Percentiles rank a stretch among this genome's conserved stretches.
Evolutionary conservation across 1,284 basidiomycete species (phyloP).

Genomic region (Boletus smithii): DNA sequence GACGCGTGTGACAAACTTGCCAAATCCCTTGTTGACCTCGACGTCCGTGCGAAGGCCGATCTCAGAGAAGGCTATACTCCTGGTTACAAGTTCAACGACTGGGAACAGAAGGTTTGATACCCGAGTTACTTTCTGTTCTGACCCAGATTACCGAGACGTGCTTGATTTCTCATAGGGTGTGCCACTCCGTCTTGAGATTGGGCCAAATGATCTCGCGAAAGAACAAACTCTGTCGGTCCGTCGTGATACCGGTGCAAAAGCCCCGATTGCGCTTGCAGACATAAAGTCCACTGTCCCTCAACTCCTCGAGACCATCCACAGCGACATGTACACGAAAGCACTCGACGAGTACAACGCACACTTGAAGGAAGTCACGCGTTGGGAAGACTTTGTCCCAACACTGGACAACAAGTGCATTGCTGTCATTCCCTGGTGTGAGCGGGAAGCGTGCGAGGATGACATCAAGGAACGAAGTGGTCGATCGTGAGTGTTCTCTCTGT

Average conservation of each 20-base stretch:
- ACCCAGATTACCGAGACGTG: not conserved
- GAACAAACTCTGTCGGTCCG: constrained; percentile 83
- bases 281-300: constrained; percentile 57
- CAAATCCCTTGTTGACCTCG: constrained; percentile 64
- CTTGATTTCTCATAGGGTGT: constrained; percentile 65
- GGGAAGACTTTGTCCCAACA: constrained; percentile 90
- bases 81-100: constrained; percentile 99
- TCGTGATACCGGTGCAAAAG: constrained; percentile 83
- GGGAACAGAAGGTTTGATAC: constrained; percentile 85
- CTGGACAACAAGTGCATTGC: constrained; percentile 88
- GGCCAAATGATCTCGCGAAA: constrained; percentile 89
- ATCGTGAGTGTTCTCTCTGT: constrained; percentile 62
- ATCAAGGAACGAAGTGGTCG: constrained; percentile 93
- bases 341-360: constrained; percentile 73
- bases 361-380: constrained; percentile 74
- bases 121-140: not conserved
- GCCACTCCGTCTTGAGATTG: constrained; percentile 94
- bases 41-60: constrained; percentile 87
- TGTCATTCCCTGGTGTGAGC: constrained; percentile 96
- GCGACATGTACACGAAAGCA: constrained; percentile 84
- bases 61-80: constrained; percentile 94
- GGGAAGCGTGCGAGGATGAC: constrained; percentile 91
- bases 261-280: constrained; percentile 65
- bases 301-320: constrained; percentile 85
- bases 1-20: constrained; percentile 77